A percentile compares a stretch with the other conserved stretches of the same genome.
Conservation (phyloP, 495 filamentous ascomycete genomes). For the Jackrogersella multiformis region DNA sequence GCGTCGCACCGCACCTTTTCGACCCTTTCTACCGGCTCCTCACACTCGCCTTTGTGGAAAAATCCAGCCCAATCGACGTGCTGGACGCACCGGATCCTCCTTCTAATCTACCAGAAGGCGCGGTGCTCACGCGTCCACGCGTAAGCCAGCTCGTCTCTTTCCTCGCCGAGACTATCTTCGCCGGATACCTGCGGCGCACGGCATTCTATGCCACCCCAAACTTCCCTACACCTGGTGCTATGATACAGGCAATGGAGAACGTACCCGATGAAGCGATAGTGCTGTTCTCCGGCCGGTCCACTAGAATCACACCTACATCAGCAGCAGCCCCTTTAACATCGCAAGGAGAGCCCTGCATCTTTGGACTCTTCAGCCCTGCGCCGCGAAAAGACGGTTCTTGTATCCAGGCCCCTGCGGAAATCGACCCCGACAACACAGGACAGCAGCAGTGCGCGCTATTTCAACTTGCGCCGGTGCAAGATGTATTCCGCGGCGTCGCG, state of each 20-base stretch:
- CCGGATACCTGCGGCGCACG: neutral
- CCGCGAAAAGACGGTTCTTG: constrained; percentile 17
- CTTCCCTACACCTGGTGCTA: neutral
- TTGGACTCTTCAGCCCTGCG: constrained; percentile 38
- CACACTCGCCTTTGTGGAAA: constrained; percentile 18
- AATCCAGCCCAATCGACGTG: neutral
- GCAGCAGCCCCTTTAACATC: neutral
- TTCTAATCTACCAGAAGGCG: neutral
- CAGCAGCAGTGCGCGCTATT: constrained; percentile 34
- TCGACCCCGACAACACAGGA: constrained; percentile 4
- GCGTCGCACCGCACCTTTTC: constrained; percentile 47
- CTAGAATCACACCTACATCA: neutral
- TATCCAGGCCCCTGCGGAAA: constrained; percentile 13
- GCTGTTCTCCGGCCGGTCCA: constrained; percentile 5
- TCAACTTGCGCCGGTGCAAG: constrained; percentile 42
- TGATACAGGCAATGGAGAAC: constrained; percentile 6
- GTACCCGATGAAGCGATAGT: constrained; percentile 25
- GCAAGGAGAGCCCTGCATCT: constrained; percentile 16
- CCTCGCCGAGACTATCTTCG: constrained; percentile 10
- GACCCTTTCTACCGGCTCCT: constrained; percentile 41
- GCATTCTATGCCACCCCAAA: neutral
- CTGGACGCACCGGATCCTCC: neutral
- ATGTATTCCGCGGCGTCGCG: constrained; percentile 37
- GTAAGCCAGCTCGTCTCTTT: constrained; percentile 33
- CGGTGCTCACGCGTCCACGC: constrained; percentile 25